These are phyloP conservation scores for Mycena maculata DNA, from an alignment of 768 basidiomycete species.

Conservation along the genomic window DNA sequence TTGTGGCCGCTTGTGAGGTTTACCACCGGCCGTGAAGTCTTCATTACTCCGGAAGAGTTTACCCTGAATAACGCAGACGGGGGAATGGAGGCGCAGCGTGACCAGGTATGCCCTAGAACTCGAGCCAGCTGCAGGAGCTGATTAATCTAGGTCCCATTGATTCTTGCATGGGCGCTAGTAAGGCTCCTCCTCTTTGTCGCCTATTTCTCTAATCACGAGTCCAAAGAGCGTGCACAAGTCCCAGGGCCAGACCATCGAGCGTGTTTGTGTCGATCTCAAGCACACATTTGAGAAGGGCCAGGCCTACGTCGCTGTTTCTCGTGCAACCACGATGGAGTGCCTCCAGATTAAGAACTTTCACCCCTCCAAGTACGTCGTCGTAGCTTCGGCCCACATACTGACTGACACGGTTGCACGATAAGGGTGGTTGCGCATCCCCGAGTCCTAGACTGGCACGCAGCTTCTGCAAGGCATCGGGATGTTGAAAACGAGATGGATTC, in stretches of 20 bases:
- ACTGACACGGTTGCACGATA: constrained; percentile 6
- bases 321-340: constrained; percentile 73
- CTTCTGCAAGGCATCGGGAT: constrained; percentile 40
- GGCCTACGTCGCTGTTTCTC: constrained; percentile 81
- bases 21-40: constrained; percentile 55
- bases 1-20: constrained; percentile 74
- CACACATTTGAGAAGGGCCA: constrained; percentile 86
- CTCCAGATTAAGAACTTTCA: constrained; percentile 77
- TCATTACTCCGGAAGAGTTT: constrained; percentile 70
- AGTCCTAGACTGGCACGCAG: constrained; percentile 68
- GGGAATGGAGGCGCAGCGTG: constrained; percentile 65
- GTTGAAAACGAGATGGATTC: constrained; percentile 53
- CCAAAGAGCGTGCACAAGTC: constrained; percentile 60
- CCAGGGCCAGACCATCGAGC: constrained; percentile 89
- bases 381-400: neutral
- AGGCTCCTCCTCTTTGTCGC: constrained; percentile 63
- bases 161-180: constrained; percentile 91
- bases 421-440: constrained; percentile 75
- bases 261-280: constrained; percentile 83
- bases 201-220: too few species aligned
- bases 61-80: constrained; percentile 72
- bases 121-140: neutral
- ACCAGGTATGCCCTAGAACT: constrained; percentile 57
- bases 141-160: constrained; percentile 68
- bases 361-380: constrained; percentile 60